Evolutionary conservation across 164 flowering plant genomes (phyloP), one percentile per base, ranked within the genome.

Genomic region (Euptelea pleiosperma): DNA sequence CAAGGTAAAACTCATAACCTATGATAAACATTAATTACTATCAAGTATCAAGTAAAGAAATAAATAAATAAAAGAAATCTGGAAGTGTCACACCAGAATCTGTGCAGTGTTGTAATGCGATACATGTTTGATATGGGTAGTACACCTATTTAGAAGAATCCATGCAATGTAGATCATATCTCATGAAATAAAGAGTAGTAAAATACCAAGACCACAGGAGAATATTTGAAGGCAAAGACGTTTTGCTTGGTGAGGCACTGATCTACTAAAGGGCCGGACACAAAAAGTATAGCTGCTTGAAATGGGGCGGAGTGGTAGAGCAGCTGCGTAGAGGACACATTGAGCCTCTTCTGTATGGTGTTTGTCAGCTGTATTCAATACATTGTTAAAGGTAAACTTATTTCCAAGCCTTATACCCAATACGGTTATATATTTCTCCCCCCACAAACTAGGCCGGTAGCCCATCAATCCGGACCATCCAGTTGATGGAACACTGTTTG

Each of bases 231-330:
- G 57, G 88, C 85, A 63, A 88, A 89, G 55, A 94, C 99, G 56
- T 78, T 88, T 63, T 83, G 80, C 62, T 79, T 77, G 70, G 99
- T 94, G 75, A 94, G 91, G 67, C 37, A 70, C 48, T 82, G 83
- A 66, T 94, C 99, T 0, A 94, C 88, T 6, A 94, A 12, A 66
- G 99, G 99, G 55, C 99, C 99, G 3, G 89, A 78, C 14, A 87
- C 89, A 57, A 94, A 87, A 1, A 94, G 90, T 51, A 91, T 71
- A 6, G 96, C 95, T 6, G 99, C 96, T 75, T 94, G 99, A 58
- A 80, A 94, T 57, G 99, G 99, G 1, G 96, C 91, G 43, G 99
- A 94, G 30, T 94, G 97, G 70, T 94, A 94, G 42, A 94, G 80
- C 26, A 91, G 78, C 67, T 94, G 97, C 0, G 99, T 94, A 0